These are phyloP conservation scores for Davidsoniella australis DNA, from an alignment of 2,329 filamentous ascomycete genomes.

Conservation along the genomic window DNA sequence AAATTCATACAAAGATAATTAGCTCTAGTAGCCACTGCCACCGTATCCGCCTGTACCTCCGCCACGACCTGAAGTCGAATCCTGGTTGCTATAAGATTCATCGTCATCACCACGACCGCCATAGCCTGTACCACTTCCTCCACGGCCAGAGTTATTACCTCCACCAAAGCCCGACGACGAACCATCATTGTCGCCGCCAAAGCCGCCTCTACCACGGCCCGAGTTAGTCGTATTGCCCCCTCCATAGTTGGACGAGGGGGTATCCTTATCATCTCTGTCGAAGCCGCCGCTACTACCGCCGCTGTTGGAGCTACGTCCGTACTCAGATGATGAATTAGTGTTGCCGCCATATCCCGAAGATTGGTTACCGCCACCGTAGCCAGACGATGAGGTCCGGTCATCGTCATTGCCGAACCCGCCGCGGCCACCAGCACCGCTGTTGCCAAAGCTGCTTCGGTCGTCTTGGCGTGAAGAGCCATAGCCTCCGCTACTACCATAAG, in stretches of 20 bases:
- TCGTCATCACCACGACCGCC: not conserved
- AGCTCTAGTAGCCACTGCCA: slow-evolving; percentile 15
- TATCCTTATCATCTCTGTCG: slow-evolving; percentile 5
- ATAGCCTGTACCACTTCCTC: slow-evolving; percentile 8
- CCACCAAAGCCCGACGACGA: slow-evolving; percentile 14
- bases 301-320: slow-evolving; percentile 11
- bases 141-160: slow-evolving; percentile 13
- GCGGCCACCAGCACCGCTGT: not conserved
- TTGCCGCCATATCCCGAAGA: not conserved
- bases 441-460: not conserved
- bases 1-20: slow-evolving; percentile 6
- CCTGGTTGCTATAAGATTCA: slow-evolving; percentile 14
- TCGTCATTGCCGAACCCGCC: not conserved
- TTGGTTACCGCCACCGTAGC: not conserved
- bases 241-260: slow-evolving; percentile 13
- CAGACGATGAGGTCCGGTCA: not conserved
- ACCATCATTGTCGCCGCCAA: slow-evolving; percentile 13
- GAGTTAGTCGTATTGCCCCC: not conserved
- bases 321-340: not conserved
- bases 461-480: not conserved
- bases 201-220: not conserved
- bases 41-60: slow-evolving; percentile 14
- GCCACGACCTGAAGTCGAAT: slow-evolving; percentile 10
- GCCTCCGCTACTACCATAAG: slow-evolving; percentile 5
- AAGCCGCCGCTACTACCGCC: slow-evolving; percentile 13